Percentiles rank a stretch among this genome's conserved stretches.
These are phyloP conservation scores for Penicillium herquei DNA, from an alignment of 495 filamentous ascomycete genomes.

Conservation along the genomic window DNA sequence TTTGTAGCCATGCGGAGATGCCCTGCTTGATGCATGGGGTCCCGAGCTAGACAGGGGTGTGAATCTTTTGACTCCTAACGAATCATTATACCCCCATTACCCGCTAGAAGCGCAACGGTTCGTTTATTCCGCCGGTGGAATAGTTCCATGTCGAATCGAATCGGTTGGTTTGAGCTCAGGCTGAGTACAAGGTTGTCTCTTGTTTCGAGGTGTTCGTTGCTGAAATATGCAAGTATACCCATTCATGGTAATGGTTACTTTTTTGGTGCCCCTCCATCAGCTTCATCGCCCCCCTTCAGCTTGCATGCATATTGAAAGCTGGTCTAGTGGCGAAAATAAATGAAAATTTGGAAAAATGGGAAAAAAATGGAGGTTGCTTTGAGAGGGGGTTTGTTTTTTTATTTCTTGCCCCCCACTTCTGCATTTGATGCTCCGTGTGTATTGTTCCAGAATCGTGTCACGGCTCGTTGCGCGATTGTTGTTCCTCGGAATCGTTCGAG, in stretches of 20 bases:
- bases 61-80: not conserved
- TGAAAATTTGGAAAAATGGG: too few species aligned
- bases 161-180: too few species aligned
- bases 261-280: slow-evolving; percentile 8
- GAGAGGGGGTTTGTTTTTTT: slow-evolving; percentile 20
- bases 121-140: not conserved
- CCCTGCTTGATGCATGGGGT: slow-evolving; percentile 24
- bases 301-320: too few species aligned
- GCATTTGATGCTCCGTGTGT: slow-evolving; percentile 29
- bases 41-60: slow-evolving; percentile 21
- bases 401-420: slow-evolving; percentile 23
- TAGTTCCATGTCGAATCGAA: too few species aligned
- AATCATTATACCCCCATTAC: slow-evolving; percentile 1
- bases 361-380: too few species aligned
- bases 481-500: slow-evolving; percentile 54
- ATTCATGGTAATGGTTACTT: not conserved
- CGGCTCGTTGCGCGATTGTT: slow-evolving; percentile 38
- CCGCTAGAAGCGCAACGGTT: slow-evolving; percentile 13
- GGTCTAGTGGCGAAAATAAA: too few species aligned
- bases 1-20: slow-evolving; percentile 12
- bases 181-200: too few species aligned
- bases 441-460: slow-evolving; percentile 50
- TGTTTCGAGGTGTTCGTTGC: too few species aligned
- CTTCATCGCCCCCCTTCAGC: too few species aligned
- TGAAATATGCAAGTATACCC: not conserved